Evolutionary conservation across 139 green algal genomes (phyloP).

Genomic region (Coelastrella sp.): DNA sequence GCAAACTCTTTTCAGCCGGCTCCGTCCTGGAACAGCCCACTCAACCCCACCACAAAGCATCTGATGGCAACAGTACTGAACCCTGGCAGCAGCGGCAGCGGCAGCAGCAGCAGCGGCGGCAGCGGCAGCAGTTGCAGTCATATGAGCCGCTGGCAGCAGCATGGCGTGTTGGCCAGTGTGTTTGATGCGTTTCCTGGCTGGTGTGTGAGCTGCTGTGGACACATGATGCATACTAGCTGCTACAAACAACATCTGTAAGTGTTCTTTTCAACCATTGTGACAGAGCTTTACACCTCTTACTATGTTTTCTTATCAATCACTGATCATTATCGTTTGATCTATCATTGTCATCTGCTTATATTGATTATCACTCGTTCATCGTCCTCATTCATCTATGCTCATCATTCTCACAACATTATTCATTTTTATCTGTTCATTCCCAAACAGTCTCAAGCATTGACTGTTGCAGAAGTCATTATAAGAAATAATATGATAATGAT

Average conservation of each 20-base stretch:
- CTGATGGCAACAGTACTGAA: neutral
- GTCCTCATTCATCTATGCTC: no score
- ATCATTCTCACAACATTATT: no score
- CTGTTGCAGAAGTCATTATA: no score
- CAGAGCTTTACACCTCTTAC: no score
- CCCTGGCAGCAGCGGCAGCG: constrained; percentile 10
- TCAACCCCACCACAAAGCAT: neutral
- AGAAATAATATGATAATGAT: no score
- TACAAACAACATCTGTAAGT: constrained; percentile 3
- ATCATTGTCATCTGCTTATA: no score
- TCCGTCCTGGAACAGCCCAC: neutral
- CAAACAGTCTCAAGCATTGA: no score
- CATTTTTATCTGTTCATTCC: no score
- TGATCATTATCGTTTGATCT: no score
- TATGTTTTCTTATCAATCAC: no score
- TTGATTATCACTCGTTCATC: no score
- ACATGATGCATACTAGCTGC: constrained; percentile 35
- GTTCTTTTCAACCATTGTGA: neutral
- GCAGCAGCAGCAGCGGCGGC: neutral
- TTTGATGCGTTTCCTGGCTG: constrained; percentile 5
- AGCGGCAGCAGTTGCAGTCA: neutral
- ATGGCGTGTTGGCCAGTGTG: neutral
- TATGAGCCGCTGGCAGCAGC: neutral
- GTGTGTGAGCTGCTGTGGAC: neutral
- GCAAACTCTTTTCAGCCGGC: neutral